Conservation (phyloP, 2,329 filamentous ascomycete genomes). For the Trichophyton mentagrophytes region DNA sequence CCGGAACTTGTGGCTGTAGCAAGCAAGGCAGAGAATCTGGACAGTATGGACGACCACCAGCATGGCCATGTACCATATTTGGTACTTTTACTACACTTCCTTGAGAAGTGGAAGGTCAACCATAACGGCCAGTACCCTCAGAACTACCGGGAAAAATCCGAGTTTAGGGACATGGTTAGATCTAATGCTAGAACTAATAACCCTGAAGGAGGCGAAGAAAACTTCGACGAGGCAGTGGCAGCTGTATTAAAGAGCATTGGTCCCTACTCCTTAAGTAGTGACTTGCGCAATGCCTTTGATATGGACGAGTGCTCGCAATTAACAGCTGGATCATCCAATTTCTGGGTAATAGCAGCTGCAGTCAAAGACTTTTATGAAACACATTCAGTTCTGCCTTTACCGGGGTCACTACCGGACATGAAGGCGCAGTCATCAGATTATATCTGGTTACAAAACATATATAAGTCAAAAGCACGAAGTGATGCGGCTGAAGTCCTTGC, state of each 20-base stretch:
- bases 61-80: slow-evolving; percentile 90
- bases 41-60: slow-evolving; percentile 59
- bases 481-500: slow-evolving; percentile 64
- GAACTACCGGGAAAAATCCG: slow-evolving; percentile 72
- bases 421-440: slow-evolving; percentile 88
- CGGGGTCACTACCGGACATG: slow-evolving; percentile 89
- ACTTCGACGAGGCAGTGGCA: slow-evolving; percentile 82
- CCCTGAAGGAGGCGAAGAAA: slow-evolving; percentile 82
- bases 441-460: slow-evolving; percentile 79
- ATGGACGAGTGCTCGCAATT: slow-evolving; percentile 47
- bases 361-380: slow-evolving; percentile 63
- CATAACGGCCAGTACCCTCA: slow-evolving; percentile 58
- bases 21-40: slow-evolving; percentile 51
- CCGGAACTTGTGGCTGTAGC: slow-evolving; percentile 60
- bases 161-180: slow-evolving; percentile 61
- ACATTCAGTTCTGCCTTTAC: slow-evolving; percentile 63
- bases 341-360: slow-evolving; percentile 82
- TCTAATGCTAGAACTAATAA: slow-evolving; percentile 56
- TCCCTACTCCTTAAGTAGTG: slow-evolving; percentile 51
- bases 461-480: slow-evolving; percentile 72
- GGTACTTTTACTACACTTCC: slow-evolving; percentile 65
- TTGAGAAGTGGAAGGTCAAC: slow-evolving; percentile 62
- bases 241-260: slow-evolving; percentile 82
- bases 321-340: slow-evolving; percentile 44
- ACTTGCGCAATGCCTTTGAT: slow-evolving; percentile 65